Conservation (phyloP, 495 filamentous ascomycete genomes). For the Podospora didyma region DNA sequence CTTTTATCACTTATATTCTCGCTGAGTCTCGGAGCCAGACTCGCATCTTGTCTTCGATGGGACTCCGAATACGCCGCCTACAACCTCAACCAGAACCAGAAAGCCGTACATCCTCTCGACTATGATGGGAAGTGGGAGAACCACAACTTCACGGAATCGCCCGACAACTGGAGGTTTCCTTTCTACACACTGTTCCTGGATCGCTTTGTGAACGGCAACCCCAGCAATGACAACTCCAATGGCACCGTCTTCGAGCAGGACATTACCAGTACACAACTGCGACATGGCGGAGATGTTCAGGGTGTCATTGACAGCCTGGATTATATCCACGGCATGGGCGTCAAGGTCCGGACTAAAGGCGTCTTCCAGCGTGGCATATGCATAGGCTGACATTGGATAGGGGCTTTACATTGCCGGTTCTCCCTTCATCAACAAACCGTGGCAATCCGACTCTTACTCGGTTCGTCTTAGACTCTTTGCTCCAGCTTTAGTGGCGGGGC, state of each 20-base stretch:
- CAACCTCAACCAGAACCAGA: conserved; percentile 59
- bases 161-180: conserved; percentile 63
- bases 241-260: conserved; percentile 69
- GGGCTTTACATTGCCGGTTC: conserved; percentile 66
- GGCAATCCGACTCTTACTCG: conserved; percentile 56
- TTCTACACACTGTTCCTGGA: conserved; percentile 68
- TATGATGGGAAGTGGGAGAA: conserved; percentile 54
- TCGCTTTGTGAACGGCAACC: conserved; percentile 66
- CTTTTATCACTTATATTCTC: conserved; percentile 10
- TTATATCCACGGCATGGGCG: conserved; percentile 71
- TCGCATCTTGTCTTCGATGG: conserved; percentile 42
- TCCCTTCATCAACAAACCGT: conserved; percentile 34
- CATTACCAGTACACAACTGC: conserved; percentile 59
- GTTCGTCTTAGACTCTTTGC: conserved; percentile 5
- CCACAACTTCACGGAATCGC: conserved; percentile 53
- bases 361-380: neutral
- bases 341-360: conserved; percentile 35
- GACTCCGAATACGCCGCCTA: conserved; percentile 47
- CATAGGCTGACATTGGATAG: conserved; percentile 25
- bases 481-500: neutral
- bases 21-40: conserved; percentile 6
- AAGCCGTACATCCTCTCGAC: conserved; percentile 51
- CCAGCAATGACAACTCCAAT: conserved; percentile 67
- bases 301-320: conserved; percentile 65
- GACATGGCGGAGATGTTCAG: conserved; percentile 65